Evolutionary conservation across 2,329 filamentous ascomycete genomes (phyloP).

Genomic region (Fusarium piperis): DNA sequence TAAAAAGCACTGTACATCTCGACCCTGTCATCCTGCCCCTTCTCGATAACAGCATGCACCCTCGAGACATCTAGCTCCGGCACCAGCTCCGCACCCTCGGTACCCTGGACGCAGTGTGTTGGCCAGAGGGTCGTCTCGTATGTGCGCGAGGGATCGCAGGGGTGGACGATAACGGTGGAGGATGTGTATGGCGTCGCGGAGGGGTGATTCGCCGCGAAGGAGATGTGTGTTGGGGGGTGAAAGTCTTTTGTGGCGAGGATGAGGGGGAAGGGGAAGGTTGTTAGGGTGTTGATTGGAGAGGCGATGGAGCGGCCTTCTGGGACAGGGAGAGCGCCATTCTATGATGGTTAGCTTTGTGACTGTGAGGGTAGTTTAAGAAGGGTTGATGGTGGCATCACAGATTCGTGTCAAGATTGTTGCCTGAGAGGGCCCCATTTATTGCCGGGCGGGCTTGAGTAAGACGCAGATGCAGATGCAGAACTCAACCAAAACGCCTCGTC

Average conservation of each 20-base stretch:
- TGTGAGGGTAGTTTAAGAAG: neutral
- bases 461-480: no score
- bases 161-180: slow-evolving; percentile 71
- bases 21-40: slow-evolving; percentile 77
- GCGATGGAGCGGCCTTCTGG: slow-evolving; percentile 75
- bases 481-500: neutral
- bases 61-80: slow-evolving; percentile 71
- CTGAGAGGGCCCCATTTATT: neutral
- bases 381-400: neutral
- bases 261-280: slow-evolving; percentile 74
- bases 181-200: slow-evolving; percentile 75
- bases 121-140: slow-evolving; percentile 85
- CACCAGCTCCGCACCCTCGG: slow-evolving; percentile 76
- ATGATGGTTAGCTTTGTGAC: slow-evolving; percentile 31
- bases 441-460: neutral
- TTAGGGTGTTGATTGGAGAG: slow-evolving; percentile 76
- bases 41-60: slow-evolving; percentile 76
- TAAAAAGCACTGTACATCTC: slow-evolving; percentile 97
- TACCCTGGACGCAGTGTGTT: slow-evolving; percentile 83
- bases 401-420: neutral
- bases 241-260: slow-evolving; percentile 92
- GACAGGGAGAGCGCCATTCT: slow-evolving; percentile 91
- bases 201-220: slow-evolving; percentile 84
- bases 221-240: slow-evolving; percentile 85
- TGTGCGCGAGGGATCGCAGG: slow-evolving; percentile 67